Percentiles rank a stretch among this genome's conserved stretches.
Conservation (phyloP, 495 filamentous ascomycete species). For the Elaphomyces granulatus region DNA sequence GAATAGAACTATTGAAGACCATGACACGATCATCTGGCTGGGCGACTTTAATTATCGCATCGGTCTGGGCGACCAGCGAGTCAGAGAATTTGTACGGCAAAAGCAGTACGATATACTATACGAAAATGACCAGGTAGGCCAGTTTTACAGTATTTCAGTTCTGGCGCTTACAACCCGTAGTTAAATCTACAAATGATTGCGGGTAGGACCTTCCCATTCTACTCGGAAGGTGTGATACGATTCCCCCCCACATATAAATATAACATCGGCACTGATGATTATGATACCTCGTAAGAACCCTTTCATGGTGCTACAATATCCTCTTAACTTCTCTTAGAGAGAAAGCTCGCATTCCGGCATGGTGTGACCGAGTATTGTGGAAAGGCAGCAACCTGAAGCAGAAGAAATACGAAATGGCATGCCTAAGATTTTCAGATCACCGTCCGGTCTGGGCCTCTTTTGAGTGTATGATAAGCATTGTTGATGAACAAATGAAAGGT, state of each 20-base stretch:
- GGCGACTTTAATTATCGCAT: conserved; percentile 99
- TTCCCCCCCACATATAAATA: conserved; percentile 96
- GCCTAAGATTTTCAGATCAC: conserved; percentile 82
- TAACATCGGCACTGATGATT: conserved; percentile 71
- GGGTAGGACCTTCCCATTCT: conserved; percentile 76
- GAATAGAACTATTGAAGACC: conserved; percentile 78
- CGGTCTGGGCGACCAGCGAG: conserved; percentile 65
- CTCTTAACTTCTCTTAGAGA: conserved; percentile 38
- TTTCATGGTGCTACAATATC: too few species aligned
- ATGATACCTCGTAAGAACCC: conserved; percentile 71
- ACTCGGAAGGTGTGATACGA: conserved; percentile 68
- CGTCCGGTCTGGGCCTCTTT: conserved; percentile 85
- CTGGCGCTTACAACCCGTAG: conserved; percentile 24
- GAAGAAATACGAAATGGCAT: conserved; percentile 60
- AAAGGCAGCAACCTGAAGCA: conserved; percentile 76
- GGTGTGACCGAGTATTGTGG: conserved; percentile 86
- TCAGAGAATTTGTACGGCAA: conserved; percentile 54
- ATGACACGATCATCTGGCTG: conserved; percentile 92
- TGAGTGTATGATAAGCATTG: conserved; percentile 60
- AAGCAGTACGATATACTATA: conserved; percentile 67
- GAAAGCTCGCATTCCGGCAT: conserved; percentile 87
- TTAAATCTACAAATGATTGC: conserved; percentile 94
- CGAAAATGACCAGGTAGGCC: conserved; percentile 74
- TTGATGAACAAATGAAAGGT: conserved; percentile 61
- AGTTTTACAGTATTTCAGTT: conserved; percentile 3